Evolutionary conservation across 257 asterid species (phyloP), one percentile per base, ranked within the genome.

Genomic region (Fraxinus excelsior): DNA sequence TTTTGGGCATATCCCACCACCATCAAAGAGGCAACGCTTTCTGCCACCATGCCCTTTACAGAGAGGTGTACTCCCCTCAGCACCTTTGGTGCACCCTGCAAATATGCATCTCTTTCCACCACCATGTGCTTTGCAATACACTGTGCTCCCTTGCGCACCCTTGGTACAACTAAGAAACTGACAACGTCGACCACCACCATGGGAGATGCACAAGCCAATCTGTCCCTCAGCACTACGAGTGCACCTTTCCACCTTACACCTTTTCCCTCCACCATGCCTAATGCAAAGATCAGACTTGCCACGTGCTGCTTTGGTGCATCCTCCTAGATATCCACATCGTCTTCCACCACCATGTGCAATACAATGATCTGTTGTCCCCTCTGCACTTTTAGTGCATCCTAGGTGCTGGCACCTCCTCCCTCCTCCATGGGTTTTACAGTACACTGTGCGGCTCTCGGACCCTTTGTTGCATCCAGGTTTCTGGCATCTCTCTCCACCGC

Each of bases 41-140:
- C 98, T 97, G 1, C 98, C 98, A 25, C 98, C 98, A 37, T 93
- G 98, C 70, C 94, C 98, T 77, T 93, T 93, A 87, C 98, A 93
- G 46, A 93, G 93, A 19, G 93, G 93, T 0, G 98, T 91, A 62
- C 98, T 93, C 74, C 98, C 98, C 56, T 93, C 98, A 0, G 98
- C 98, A 1, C 98, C 98, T 74, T 87, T 91, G 0, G 91, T 87
- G 88, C 98, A 93, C 26, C 98, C 96, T 0, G 94, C 87, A 65
- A 93, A 91, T 76, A 90, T 72, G 83, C 98, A 93, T 46, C 98
- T 88, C 58, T 89, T 91, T 34, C 98, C 98, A 56, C 98, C 98
- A 32, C 98, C 98, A 38, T 93, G 98, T 7, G 97, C 98, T 84
- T 93, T 93, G 83, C 98, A 93, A 82, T 84, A 89, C 68, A 82